These are phyloP conservation scores for Ochetophila trinervis DNA, from an alignment of 306 rosid species.

Conservation along the genomic window DNA sequence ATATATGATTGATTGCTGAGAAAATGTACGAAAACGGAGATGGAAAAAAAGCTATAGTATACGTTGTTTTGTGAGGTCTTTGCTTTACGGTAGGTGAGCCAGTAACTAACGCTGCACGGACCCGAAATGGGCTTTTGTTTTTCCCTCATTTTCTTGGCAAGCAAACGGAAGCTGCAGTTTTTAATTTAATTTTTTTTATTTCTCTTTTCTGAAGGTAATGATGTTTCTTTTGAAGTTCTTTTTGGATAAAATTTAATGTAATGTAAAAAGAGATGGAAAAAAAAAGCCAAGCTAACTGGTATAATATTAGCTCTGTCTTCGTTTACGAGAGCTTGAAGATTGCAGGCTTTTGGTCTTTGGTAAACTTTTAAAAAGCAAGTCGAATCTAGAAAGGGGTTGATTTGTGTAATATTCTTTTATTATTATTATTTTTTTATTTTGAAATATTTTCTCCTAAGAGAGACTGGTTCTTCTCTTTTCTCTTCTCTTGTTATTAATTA, in stretches of 20 bases:
- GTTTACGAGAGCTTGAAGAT: constrained; percentile 41
- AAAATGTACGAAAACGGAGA: constrained; percentile 18
- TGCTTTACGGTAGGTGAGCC: background rate
- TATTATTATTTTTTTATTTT: constrained; percentile 23
- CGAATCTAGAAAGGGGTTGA: constrained; percentile 39
- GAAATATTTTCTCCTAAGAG: background rate
- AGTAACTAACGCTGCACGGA: background rate
- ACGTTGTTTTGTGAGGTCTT: constrained; percentile 1
- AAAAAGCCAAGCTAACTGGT: constrained; percentile 19
- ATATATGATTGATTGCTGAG: constrained; percentile 10
- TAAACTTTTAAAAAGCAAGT: constrained; percentile 31
- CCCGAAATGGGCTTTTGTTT: background rate
- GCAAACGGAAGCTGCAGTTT: constrained; percentile 1
- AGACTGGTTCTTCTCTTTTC: constrained; percentile 19
- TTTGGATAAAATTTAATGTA: constrained; percentile 13
- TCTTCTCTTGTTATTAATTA: constrained; percentile 9
- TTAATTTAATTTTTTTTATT: background rate
- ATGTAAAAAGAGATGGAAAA: background rate
- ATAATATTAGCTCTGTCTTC: constrained; percentile 22
- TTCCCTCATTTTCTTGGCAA: constrained; percentile 24
- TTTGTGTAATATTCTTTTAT: constrained; percentile 34
- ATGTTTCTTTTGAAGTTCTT: constrained; percentile 42
- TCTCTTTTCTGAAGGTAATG: constrained; percentile 16
- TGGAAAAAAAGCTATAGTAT: too few relatives aligned
- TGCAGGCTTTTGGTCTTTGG: constrained; percentile 40